Evolutionary conservation across 1,284 basidiomycete species (phyloP).

Genomic region (Ceratobasidium theobromae): DNA sequence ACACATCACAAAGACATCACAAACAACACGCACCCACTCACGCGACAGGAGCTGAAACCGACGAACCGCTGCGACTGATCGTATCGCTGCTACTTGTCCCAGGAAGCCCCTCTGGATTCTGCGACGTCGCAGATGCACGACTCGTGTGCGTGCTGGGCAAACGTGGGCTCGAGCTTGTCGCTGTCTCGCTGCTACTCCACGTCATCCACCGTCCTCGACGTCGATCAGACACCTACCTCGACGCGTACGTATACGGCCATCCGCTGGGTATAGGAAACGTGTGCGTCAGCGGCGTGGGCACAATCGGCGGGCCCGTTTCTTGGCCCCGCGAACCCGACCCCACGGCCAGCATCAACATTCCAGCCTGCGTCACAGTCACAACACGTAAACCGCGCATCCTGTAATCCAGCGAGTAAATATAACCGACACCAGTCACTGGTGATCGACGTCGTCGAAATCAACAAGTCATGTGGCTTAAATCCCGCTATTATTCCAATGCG

Average conservation of each 20-base stretch:
- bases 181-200: too few relatives aligned
- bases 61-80: too few relatives aligned
- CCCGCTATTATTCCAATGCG: constrained; percentile 30
- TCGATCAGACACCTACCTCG: too few relatives aligned
- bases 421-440: too few relatives aligned
- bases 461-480: too few relatives aligned
- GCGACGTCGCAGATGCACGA: constrained; percentile 30
- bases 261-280: constrained; percentile 1
- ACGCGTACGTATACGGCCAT: too few relatives aligned
- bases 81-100: too few relatives aligned
- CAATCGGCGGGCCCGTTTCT: constrained; percentile 31
- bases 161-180: constrained; percentile 8
- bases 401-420: too few relatives aligned
- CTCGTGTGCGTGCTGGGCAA: constrained; percentile 10
- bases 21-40: too few relatives aligned
- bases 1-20: too few relatives aligned
- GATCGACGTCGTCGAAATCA: constrained; percentile 4
- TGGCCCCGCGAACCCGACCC: neutral
- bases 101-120: neutral
- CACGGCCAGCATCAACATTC: neutral
- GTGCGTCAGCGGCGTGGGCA: constrained; percentile 13
- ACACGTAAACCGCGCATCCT: neutral
- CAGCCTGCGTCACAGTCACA: neutral
- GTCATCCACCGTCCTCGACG: too few relatives aligned
- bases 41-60: too few relatives aligned